These are phyloP conservation scores for Poterioochromonas sp. DNA, from an alignment of 352 stramenopile genomes.

Conservation along the genomic window DNA sequence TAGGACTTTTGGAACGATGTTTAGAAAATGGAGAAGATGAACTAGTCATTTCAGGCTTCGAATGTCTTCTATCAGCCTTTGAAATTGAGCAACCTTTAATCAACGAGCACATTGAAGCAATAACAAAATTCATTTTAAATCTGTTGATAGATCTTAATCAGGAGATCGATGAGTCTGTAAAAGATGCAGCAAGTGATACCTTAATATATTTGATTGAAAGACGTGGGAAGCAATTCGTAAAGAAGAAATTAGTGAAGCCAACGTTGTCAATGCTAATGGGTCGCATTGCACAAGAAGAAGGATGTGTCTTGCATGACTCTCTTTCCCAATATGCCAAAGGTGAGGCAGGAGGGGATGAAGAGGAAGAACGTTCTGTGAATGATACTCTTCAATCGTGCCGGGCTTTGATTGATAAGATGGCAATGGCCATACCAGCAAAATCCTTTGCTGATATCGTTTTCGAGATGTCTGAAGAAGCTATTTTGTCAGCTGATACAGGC, in stretches of 20 bases:
- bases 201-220: slow-evolving; percentile 57
- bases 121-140: not conserved
- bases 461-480: slow-evolving; percentile 50
- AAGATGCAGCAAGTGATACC: slow-evolving; percentile 43
- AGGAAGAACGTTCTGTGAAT: slow-evolving; percentile 55
- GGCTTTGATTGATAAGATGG: slow-evolving; percentile 64
- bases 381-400: slow-evolving; percentile 61
- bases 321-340: not conserved
- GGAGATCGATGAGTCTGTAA: slow-evolving; percentile 6
- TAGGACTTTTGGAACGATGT: slow-evolving; percentile 55
- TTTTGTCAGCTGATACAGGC: slow-evolving; percentile 69
- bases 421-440: slow-evolving; percentile 67
- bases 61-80: slow-evolving; percentile 65
- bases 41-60: slow-evolving; percentile 55
- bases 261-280: not conserved
- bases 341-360: slow-evolving; percentile 44
- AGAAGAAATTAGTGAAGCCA: not conserved
- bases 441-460: slow-evolving; percentile 60
- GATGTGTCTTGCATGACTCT: not conserved
- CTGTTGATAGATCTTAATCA: slow-evolving; percentile 16
- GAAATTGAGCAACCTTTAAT: not conserved
- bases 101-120: not conserved
- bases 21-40: slow-evolving; percentile 53
- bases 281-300: slow-evolving; percentile 29
- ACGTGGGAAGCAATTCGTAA: not conserved